phyloP scores from a whole-genome alignment of 345 rosid genomes.

The Citrus hindsii region DNA sequence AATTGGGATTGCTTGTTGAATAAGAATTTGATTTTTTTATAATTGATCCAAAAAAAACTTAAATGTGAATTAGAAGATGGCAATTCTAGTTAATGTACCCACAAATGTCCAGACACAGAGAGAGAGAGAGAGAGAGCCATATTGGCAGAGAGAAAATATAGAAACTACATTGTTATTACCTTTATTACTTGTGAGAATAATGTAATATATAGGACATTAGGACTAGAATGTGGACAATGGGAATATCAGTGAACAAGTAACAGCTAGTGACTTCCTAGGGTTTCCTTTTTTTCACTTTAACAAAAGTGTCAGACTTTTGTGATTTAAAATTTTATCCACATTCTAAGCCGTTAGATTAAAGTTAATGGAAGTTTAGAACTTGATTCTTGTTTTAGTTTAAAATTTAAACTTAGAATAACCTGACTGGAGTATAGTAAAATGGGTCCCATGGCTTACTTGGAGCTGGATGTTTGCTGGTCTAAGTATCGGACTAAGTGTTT shows the following conservation, averaged over 20 bases:
- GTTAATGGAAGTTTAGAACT: not conserved
- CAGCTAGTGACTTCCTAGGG: not conserved
- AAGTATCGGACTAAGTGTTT: not conserved
- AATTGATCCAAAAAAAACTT: not conserved
- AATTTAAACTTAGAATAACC: not conserved
- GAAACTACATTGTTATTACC: no score
- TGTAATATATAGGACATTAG: no score
- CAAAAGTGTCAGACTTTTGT: no score
- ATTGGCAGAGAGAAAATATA: not conserved
- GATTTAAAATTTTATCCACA: not conserved
- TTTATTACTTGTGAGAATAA: not conserved
- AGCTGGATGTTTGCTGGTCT: not conserved
- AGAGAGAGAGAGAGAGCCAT: no score
- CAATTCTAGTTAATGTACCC: not conserved
- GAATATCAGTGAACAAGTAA: not conserved
- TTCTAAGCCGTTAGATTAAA: not conserved
- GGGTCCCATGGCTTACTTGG: not conserved
- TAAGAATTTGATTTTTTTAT: not conserved
- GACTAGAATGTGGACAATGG: not conserved
- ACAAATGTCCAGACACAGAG: not conserved
- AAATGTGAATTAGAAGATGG: not conserved
- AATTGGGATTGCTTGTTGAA: not conserved
- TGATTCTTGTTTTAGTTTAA: not conserved
- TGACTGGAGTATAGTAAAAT: not conserved
- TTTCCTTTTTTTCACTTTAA: no score